Conservation (phyloP, 148 eudicot species). For the Chenopodium berlandieri region DNA sequence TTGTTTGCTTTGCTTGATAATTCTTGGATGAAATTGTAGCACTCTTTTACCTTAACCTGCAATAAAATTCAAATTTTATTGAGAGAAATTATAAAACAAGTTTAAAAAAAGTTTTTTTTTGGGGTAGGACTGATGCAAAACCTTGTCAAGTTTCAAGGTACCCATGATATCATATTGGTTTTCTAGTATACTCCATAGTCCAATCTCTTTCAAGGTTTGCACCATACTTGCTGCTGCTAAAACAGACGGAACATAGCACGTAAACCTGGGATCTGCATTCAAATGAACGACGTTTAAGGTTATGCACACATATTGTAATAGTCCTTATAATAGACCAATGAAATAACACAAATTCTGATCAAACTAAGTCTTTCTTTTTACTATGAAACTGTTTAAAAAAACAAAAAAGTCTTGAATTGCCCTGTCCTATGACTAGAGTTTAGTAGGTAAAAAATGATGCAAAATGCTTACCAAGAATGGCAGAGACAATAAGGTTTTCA, state of each 20-base stretch:
- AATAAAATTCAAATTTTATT: no score
- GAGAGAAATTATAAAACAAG: no score
- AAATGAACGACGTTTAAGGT: background rate
- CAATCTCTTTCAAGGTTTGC: conserved; percentile 56
- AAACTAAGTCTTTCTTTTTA: no score
- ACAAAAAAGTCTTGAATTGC: no score
- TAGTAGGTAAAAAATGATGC: conserved; percentile 1
- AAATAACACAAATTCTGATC: no score
- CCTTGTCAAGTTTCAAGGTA: conserved; percentile 51
- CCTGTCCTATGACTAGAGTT: background rate
- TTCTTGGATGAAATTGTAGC: conserved; percentile 53
- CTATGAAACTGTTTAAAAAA: no score
- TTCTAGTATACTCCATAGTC: conserved; percentile 34
- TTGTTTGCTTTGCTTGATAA: conserved; percentile 33
- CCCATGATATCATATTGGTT: conserved; percentile 41
- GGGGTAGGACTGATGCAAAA: conserved; percentile 11
- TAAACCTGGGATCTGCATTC: conserved; percentile 56
- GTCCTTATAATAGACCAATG: no score
- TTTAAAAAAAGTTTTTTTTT: no score
- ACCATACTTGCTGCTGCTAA: conserved; percentile 65
- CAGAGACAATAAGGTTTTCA: conserved; percentile 47
- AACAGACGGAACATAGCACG: conserved; percentile 59
- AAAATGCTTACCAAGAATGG: conserved; percentile 53
- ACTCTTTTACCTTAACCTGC: conserved; percentile 63
- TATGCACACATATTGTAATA: background rate